A percentile compares a stretch with the other conserved stretches of the same genome.
Conservation (phyloP, 179 eudicot species). For the Silene coronaria region DNA sequence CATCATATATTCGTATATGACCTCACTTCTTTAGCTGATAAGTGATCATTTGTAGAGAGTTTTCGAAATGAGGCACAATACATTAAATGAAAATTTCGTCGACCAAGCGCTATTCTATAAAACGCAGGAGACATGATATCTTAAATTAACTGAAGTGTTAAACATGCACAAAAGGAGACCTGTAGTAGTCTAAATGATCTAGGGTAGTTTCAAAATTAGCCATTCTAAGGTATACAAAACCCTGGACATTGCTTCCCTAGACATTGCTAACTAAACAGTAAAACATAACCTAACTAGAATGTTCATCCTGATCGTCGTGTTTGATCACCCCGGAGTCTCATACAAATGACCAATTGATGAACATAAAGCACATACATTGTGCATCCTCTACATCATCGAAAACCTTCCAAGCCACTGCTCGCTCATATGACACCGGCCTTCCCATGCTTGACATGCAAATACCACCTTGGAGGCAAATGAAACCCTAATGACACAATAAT, state of each 20-base stretch:
- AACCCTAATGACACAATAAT: constrained; percentile 27
- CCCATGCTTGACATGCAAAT: constrained; percentile 89
- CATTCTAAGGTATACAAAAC: constrained; percentile 27
- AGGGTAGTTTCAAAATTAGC: constrained; percentile 32
- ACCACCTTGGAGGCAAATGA: constrained; percentile 61
- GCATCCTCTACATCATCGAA: constrained; percentile 57
- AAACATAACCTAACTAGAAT: constrained; percentile 7
- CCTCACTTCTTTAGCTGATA: not conserved
- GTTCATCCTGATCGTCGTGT: not conserved
- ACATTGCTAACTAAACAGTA: constrained; percentile 15
- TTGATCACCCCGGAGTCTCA: constrained; percentile 23
- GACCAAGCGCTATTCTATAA: not conserved
- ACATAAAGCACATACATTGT: constrained; percentile 87
- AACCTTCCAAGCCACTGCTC: constrained; percentile 87
- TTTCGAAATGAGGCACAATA: no score
- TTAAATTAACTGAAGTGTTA: constrained; percentile 17
- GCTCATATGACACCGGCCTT: constrained; percentile 69
- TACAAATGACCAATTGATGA: constrained; percentile 86
- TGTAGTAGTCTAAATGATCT: constrained; percentile 24
- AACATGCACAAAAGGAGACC: constrained; percentile 4
- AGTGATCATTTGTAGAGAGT: no score
- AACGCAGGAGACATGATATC: constrained; percentile 6
- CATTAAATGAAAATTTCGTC: not conserved
- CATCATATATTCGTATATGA: no score
- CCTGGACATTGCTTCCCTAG: constrained; percentile 28